Conservation (phyloP, 2,329 filamentous ascomycete genomes). For the Aspergillus floridensis region DNA sequence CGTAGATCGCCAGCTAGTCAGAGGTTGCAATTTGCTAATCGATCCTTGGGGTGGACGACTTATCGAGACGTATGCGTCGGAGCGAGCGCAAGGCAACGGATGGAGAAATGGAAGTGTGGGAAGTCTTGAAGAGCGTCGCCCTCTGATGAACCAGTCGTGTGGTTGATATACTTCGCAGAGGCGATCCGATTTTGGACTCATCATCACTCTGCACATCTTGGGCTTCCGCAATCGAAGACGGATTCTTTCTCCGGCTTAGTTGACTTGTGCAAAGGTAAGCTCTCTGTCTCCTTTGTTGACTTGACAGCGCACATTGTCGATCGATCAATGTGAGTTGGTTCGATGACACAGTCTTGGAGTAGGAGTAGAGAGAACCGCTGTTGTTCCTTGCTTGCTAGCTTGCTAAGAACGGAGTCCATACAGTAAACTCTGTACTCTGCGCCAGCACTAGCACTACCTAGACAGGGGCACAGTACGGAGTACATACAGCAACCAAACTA, state of each 20-base stretch:
- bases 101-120: not conserved
- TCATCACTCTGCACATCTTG: not conserved
- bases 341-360: no score
- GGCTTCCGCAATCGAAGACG: not conserved
- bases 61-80: not conserved
- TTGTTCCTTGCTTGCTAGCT: no score
- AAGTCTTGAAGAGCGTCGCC: not conserved
- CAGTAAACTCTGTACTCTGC: no score
- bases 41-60: not conserved
- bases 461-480: no score
- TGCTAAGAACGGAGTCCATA: no score
- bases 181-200: not conserved
- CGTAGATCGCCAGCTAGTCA: not conserved
- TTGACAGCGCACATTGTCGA: no score
- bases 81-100: not conserved
- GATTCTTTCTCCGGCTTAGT: not conserved
- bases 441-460: no score
- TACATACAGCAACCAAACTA: no score
- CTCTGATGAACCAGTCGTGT: not conserved
- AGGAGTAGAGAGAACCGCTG: no score
- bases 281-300: no score
- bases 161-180: not conserved
- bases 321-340: no score
- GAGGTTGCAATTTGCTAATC: not conserved
- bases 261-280: no score